Evolutionary conservation across 208 protist species (phyloP).

Genomic region (Trypanosoma caninum): DNA sequence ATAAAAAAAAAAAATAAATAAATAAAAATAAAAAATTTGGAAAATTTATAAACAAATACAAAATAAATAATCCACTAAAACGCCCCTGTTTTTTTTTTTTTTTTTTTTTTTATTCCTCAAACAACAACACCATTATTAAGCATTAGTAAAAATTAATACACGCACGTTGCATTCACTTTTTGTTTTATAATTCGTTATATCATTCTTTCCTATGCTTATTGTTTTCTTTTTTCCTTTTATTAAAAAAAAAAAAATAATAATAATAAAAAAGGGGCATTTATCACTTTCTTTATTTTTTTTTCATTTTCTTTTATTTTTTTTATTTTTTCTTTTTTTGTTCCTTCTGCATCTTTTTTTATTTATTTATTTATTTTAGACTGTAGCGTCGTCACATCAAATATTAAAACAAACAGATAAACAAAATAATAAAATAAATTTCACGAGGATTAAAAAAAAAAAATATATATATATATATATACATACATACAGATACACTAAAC

Average conservation of each 20-base stretch:
- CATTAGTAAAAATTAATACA: too few relatives aligned
- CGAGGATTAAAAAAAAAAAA: conserved; percentile 1
- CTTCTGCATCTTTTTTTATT: neutral
- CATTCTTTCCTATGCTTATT: too few relatives aligned
- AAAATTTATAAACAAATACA: conserved; percentile 3
- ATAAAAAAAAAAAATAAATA: neutral
- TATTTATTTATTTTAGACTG: neutral
- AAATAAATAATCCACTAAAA: neutral
- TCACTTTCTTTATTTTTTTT: conserved; percentile 1
- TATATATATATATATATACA: conserved; percentile 4
- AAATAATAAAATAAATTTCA: neutral
- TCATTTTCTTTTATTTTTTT: neutral
- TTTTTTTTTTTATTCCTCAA: too few relatives aligned
- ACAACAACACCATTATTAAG: too few relatives aligned
- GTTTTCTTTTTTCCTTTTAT: too few relatives aligned
- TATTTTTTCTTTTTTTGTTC: neutral
- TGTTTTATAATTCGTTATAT: too few relatives aligned
- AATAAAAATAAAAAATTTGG: conserved; percentile 11
- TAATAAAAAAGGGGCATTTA: neutral
- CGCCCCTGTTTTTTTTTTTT: neutral
- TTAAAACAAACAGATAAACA: neutral
- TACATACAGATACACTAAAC: neutral
- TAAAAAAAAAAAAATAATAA: too few relatives aligned
- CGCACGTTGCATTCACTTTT: too few relatives aligned
- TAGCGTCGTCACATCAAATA: neutral